These are phyloP conservation scores for Pichia sp. DNA, from an alignment of 1,139 yeast species.

Conservation along the genomic window DNA sequence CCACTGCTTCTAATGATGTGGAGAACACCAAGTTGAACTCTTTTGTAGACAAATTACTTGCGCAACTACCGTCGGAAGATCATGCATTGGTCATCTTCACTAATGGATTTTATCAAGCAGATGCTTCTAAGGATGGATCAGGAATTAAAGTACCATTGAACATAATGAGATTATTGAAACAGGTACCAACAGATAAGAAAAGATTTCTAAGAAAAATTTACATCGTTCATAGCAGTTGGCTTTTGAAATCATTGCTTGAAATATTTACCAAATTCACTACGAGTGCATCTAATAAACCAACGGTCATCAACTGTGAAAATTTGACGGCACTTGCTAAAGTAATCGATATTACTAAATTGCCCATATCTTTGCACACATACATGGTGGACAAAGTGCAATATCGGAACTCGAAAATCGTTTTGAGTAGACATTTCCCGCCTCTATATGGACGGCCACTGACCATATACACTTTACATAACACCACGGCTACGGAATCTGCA, in stretches of 20 bases:
- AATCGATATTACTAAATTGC: conserved; percentile 68
- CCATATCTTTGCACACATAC: conserved; percentile 72
- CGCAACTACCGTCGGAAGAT: conserved; percentile 17
- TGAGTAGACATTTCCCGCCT: conserved; percentile 18
- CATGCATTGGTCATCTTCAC: conserved; percentile 23
- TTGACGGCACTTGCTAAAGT: conserved; percentile 56
- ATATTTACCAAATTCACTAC: conserved; percentile 54
- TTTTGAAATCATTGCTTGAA: conserved; percentile 73
- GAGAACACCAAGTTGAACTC: not conserved
- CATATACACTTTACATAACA: conserved; percentile 18
- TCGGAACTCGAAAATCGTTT: conserved; percentile 16
- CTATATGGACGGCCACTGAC: conserved; percentile 24
- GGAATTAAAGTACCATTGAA: conserved; percentile 22
- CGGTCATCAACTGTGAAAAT: conserved; percentile 45
- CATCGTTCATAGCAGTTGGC: conserved; percentile 90
- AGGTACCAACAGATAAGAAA: conserved; percentile 53
- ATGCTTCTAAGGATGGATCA: conserved; percentile 2
- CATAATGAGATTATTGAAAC: conserved; percentile 56
- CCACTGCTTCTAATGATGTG: not conserved
- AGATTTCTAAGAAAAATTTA: conserved; percentile 56
- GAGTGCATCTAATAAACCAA: conserved; percentile 19
- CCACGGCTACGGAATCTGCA: conserved; percentile 12
- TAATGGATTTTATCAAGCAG: conserved; percentile 21
- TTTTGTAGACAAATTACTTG: conserved; percentile 14
- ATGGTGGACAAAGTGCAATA: conserved; percentile 36